These are phyloP conservation scores for Emergomyces africanus DNA, from an alignment of 2,329 filamentous ascomycete genomes.

Conservation along the genomic window DNA sequence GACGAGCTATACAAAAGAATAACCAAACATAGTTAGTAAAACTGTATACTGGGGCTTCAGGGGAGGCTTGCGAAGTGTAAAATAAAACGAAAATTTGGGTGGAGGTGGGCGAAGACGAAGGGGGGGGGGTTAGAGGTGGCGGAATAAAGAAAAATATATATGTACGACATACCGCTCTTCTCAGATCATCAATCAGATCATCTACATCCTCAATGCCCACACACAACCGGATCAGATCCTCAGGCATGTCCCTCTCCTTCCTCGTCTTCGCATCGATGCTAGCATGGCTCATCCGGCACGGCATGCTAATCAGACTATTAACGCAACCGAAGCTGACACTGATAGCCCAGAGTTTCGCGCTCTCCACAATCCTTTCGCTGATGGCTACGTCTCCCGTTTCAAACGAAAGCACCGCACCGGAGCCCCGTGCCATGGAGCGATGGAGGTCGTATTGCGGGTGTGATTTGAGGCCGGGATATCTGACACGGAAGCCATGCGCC, in stretches of 20 bases:
- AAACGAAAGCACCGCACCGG: slow-evolving; percentile 88
- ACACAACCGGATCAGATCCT: slow-evolving; percentile 90
- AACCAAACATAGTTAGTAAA: slow-evolving; percentile 4
- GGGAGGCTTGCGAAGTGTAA: slow-evolving; percentile 14
- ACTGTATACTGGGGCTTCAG: background rate
- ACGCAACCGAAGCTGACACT: slow-evolving; percentile 97
- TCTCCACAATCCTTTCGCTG: slow-evolving; percentile 89
- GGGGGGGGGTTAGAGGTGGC: too few species aligned
- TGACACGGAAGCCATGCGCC: slow-evolving; percentile 78
- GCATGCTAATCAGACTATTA: slow-evolving; percentile 98
- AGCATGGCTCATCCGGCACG: slow-evolving; percentile 98
- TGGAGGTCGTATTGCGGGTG: slow-evolving; percentile 96
- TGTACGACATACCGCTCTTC: slow-evolving; percentile 57
- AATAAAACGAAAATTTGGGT: background rate
- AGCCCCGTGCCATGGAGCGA: slow-evolving; percentile 86
- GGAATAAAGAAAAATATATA: too few species aligned
- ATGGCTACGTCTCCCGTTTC: slow-evolving; percentile 79
- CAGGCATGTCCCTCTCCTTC: slow-evolving; percentile 78
- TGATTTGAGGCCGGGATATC: slow-evolving; percentile 85
- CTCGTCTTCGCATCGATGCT: slow-evolving; percentile 94
- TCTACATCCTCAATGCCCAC: slow-evolving; percentile 91
- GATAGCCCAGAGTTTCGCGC: slow-evolving; percentile 82
- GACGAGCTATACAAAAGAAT: slow-evolving; percentile 50
- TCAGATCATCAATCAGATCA: slow-evolving; percentile 87
- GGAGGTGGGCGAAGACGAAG: too few species aligned